These are phyloP conservation scores for Apiotrichum laibachii DNA, from an alignment of 1,284 basidiomycete species.

Conservation along the genomic window DNA sequence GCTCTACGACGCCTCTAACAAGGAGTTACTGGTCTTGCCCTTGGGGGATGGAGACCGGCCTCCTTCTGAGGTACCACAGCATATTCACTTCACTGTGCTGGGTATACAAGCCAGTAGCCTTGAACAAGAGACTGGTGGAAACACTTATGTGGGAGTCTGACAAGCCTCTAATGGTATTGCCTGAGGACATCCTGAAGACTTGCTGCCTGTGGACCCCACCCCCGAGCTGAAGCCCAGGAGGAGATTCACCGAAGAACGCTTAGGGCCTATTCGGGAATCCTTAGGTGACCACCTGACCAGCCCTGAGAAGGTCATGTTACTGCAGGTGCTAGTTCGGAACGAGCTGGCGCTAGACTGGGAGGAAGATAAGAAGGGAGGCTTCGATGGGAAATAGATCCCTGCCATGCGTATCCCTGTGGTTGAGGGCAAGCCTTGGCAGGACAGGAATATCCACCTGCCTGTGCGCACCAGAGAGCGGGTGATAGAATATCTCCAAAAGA, in stretches of 20 bases:
- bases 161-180: conserved; percentile 1
- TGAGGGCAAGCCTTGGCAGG: conserved; percentile 6
- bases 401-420: conserved; percentile 3
- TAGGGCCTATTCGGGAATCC: neutral
- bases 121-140: conserved; percentile 16
- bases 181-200: neutral
- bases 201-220: neutral
- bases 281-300: neutral
- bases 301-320: conserved; percentile 5
- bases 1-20: too few species aligned
- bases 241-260: neutral
- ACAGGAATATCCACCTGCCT: conserved; percentile 4
- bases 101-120: conserved; percentile 13
- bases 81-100: too few species aligned
- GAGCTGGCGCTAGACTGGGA: conserved; percentile 6
- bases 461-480: conserved; percentile 3
- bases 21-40: too few species aligned
- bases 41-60: too few species aligned
- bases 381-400: conserved; percentile 3
- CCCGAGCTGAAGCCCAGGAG: neutral
- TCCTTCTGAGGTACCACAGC: too few species aligned
- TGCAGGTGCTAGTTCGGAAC: conserved; percentile 2
- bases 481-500: conserved; percentile 2
- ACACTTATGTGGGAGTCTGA: conserved; percentile 5
- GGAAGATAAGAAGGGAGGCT: conserved; percentile 10